These are phyloP conservation scores for Fragaria vesca DNA, from an alignment of 306 rosid genomes.

Conservation along the genomic window DNA sequence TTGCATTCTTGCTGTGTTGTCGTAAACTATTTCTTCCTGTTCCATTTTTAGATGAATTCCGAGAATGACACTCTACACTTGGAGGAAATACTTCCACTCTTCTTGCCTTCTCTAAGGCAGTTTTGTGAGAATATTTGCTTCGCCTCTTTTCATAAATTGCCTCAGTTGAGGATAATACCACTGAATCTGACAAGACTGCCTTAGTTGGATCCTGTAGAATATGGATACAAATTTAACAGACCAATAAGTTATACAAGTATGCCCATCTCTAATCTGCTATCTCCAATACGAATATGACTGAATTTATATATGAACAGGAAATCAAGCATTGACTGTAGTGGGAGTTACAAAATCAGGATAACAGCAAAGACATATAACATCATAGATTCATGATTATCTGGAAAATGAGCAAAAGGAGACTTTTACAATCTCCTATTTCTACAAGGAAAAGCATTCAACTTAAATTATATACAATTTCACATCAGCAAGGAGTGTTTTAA, in stretches of 20 bases:
- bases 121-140: slow-evolving; percentile 12
- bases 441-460: background rate
- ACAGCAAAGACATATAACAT: background rate
- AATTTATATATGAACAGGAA: background rate
- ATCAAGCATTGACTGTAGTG: background rate
- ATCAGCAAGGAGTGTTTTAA: background rate
- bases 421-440: background rate
- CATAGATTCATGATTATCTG: background rate
- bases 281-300: background rate
- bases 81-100: background rate
- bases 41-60: slow-evolving; percentile 12
- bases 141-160: slow-evolving; percentile 15
- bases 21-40: slow-evolving; percentile 17
- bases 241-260: background rate
- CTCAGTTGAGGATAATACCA: slow-evolving; percentile 10
- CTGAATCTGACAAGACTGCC: slow-evolving; percentile 25
- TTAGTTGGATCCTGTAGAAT: slow-evolving; percentile 36
- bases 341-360: background rate
- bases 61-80: slow-evolving; percentile 18
- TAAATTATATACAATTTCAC: background rate
- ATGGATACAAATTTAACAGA: background rate
- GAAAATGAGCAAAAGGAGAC: background rate
- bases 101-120: slow-evolving; percentile 27
- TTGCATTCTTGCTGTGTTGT: slow-evolving; percentile 13
- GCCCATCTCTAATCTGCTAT: background rate